Conservation (phyloP, 2,329 filamentous ascomycete species). For the Triangularia verruculosa region DNA sequence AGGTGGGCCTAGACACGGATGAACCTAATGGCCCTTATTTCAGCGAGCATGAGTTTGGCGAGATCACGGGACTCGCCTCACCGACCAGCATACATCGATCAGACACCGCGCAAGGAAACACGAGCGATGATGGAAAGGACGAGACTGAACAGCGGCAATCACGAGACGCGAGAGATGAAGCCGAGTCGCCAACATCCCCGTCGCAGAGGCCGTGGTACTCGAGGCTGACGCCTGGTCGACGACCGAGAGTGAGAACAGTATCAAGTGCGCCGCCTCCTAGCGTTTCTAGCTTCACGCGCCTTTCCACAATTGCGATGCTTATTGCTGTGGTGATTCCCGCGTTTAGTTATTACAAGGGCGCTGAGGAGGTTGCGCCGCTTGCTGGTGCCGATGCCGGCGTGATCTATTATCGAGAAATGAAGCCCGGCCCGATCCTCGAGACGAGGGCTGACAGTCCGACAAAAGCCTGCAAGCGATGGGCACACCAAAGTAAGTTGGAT, state of each 20-base stretch:
- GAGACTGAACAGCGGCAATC: conserved; percentile 14
- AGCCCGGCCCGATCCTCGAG: conserved; percentile 32
- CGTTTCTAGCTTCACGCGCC: conserved; percentile 41
- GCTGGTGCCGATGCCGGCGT: conserved; percentile 48
- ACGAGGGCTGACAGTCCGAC: conserved; percentile 48
- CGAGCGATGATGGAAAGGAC: conserved; percentile 20
- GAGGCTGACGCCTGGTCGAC: conserved; percentile 39
- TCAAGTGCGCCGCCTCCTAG: conserved; percentile 43
- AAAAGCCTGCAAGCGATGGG: conserved; percentile 63
- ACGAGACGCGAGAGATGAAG: conserved; percentile 14
- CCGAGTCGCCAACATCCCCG: conserved; percentile 18
- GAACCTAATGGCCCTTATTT: conserved; percentile 23
- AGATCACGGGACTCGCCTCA: conserved; percentile 30
- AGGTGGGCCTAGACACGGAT: conserved; percentile 44
- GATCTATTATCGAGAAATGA: conserved; percentile 20
- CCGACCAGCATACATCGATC: conserved; percentile 14
- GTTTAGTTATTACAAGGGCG: conserved; percentile 41
- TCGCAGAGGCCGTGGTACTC: conserved; percentile 42
- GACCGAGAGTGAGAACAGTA: conserved; percentile 43
- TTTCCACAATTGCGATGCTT: conserved; percentile 48
- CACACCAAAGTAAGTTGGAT: conserved; percentile 54
- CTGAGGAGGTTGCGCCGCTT: conserved; percentile 38
- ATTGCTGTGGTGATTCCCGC: conserved; percentile 50
- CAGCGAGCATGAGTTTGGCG: conserved; percentile 34
- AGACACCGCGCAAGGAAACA: conserved; percentile 7